These are phyloP conservation scores for Xylariaceae sp. DNA, from an alignment of 2,329 filamentous ascomycete genomes.

Conservation along the genomic window DNA sequence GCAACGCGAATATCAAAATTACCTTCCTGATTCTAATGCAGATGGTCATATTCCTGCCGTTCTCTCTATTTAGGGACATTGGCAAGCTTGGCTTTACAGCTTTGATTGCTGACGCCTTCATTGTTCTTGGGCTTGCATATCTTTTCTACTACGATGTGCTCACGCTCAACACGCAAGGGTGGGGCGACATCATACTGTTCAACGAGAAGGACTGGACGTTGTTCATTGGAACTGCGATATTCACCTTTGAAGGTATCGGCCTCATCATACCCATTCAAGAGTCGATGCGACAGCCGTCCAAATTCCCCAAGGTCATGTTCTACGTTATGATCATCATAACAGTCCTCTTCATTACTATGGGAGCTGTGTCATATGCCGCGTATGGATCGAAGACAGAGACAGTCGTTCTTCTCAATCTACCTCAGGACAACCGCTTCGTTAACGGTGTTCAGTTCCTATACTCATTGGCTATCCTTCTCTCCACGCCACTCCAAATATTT, in stretches of 20 bases:
- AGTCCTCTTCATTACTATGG: constrained; percentile 83
- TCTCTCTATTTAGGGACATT: constrained; percentile 92
- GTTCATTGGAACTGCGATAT: constrained; percentile 98
- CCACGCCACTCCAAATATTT: constrained; percentile 94
- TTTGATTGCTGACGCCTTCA: constrained; percentile 89
- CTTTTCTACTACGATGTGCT: constrained; percentile 93
- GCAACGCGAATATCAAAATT: constrained; percentile 79
- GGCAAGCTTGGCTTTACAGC: constrained; percentile 96
- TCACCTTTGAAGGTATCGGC: constrained; percentile 97
- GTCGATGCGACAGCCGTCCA: constrained; percentile 85
- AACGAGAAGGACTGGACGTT: constrained; percentile 91
- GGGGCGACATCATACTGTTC: constrained; percentile 86
- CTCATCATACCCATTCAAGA: constrained; percentile 98
- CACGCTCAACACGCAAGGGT: constrained; percentile 70
- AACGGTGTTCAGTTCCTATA: constrained; percentile 96
- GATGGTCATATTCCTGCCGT: constrained; percentile 89
- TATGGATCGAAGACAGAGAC: constrained; percentile 95
- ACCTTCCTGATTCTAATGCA: constrained; percentile 90
- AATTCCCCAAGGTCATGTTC: constrained; percentile 85
- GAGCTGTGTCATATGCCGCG: constrained; percentile 90
- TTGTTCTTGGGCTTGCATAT: constrained; percentile 85
- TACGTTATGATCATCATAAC: constrained; percentile 95
- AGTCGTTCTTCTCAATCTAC: constrained; percentile 91
- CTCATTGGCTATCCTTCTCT: constrained; percentile 93
- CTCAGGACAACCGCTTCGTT: constrained; percentile 91